phyloP scores from a whole-genome alignment of 768 basidiomycete genomes.

The Mycena filopes region DNA sequence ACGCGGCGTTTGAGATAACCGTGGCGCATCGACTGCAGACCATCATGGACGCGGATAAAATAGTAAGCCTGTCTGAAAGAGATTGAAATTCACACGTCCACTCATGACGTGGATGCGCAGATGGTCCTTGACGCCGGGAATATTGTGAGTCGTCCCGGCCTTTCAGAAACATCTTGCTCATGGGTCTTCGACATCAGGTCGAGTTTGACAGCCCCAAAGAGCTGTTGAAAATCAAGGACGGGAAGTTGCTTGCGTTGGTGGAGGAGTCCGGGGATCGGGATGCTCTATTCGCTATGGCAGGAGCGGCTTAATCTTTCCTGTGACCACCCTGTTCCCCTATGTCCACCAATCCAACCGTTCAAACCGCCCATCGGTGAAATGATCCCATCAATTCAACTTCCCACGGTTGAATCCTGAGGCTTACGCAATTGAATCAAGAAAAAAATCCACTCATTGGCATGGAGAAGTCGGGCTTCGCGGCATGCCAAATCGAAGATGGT shows the following conservation, averaged over 20 bases:
- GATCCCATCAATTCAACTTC: too few relatives aligned
- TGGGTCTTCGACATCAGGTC: constrained; percentile 40
- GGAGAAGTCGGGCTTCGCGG: too few relatives aligned
- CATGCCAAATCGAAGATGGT: too few relatives aligned
- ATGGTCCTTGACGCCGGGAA: constrained; percentile 57
- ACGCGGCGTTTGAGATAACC: not conserved
- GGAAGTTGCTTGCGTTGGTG: constrained; percentile 63
- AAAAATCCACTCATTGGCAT: too few relatives aligned
- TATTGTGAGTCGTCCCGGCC: constrained; percentile 36
- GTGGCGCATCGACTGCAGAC: constrained; percentile 31
- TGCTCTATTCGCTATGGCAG: constrained; percentile 55
- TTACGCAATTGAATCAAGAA: too few relatives aligned
- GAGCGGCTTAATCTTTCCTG: constrained; percentile 3
- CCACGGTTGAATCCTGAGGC: too few relatives aligned
- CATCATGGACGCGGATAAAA: constrained; percentile 43
- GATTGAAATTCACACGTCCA: not conserved
- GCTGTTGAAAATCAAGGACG: constrained; percentile 60
- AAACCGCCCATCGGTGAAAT: too few relatives aligned
- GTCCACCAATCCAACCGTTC: too few relatives aligned
- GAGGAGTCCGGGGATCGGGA: constrained; percentile 68
- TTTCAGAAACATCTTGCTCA: not conserved
- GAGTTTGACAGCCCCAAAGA: constrained; percentile 64
- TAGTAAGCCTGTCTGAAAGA: constrained; percentile 38
- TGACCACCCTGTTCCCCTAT: too few relatives aligned
- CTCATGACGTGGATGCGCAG: constrained; percentile 23